phyloP scores from a whole-genome alignment of 768 basidiomycete genomes.

The Naganishia antarctica region DNA sequence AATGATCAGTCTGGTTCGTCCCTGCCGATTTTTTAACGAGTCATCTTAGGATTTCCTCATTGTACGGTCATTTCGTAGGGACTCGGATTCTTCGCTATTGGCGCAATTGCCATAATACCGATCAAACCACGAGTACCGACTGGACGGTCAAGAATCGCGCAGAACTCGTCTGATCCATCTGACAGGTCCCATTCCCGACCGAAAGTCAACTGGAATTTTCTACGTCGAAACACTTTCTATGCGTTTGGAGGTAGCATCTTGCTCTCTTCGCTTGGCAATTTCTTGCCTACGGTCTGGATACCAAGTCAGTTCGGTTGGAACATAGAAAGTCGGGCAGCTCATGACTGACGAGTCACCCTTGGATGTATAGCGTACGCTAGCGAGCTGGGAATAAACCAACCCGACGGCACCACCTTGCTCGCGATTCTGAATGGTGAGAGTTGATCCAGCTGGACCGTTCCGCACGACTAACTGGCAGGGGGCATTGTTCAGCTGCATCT shows the following conservation, averaged over 20 bases:
- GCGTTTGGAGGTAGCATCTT: constrained; percentile 33
- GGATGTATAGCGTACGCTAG: constrained; percentile 34
- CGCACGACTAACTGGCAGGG: background rate
- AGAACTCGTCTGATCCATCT: background rate
- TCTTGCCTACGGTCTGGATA: constrained; percentile 41
- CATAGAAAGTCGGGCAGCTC: background rate
- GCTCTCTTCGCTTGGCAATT: constrained; percentile 39
- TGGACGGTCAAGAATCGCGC: constrained; percentile 18
- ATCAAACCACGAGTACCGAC: constrained; percentile 40
- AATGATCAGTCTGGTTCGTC: constrained; percentile 37
- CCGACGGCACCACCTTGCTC: constrained; percentile 38
- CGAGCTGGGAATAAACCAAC: constrained; percentile 34
- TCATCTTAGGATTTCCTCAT: too few species aligned
- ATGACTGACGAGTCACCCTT: background rate
- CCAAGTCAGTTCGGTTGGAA: constrained; percentile 29
- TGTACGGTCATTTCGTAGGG: constrained; percentile 30
- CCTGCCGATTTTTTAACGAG: too few species aligned
- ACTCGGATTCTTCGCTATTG: constrained; percentile 32
- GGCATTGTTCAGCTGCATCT: constrained; percentile 35
- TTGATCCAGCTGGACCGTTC: background rate
- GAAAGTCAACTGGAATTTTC: constrained; percentile 10
- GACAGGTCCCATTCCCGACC: background rate
- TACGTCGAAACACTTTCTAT: constrained; percentile 29
- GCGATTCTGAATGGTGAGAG: constrained; percentile 42
- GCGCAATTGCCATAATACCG: constrained; percentile 30